A percentile compares a stretch with the other conserved stretches of the same genome.
These are phyloP conservation scores for Ceraceosorus guamensis DNA, from an alignment of 1,284 basidiomycete species.

Conservation along the genomic window DNA sequence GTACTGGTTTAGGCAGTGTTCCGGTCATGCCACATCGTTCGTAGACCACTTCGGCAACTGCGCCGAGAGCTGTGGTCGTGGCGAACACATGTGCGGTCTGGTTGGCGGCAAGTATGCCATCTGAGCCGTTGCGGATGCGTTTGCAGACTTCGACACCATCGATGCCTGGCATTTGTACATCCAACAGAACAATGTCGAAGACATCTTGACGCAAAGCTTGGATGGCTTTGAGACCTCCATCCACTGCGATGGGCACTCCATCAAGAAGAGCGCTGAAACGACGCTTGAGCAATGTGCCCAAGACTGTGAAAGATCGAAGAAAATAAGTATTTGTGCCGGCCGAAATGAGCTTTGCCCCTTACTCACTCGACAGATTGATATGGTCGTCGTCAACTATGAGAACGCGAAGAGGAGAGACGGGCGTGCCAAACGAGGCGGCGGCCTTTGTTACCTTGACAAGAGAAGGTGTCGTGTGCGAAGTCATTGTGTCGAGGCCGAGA, in stretches of 20 bases:
- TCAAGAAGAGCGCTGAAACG: conserved; percentile 27
- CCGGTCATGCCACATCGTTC: conserved; percentile 29
- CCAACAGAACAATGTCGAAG: conserved; percentile 37
- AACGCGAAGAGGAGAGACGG: conserved; percentile 20
- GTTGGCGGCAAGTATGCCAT: conserved; percentile 30
- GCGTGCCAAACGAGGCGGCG: neutral
- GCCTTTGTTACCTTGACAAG: neutral
- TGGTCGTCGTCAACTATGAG: conserved; percentile 40
- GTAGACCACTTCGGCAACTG: conserved; percentile 24
- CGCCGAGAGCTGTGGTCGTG: conserved; percentile 30
- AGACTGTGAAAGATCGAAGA: too few relatives aligned
- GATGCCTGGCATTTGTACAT: conserved; percentile 40
- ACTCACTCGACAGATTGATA: conserved; percentile 35
- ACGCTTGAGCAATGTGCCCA: conserved; percentile 29
- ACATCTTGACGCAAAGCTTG: conserved; percentile 28
- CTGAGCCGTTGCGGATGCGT: conserved; percentile 27
- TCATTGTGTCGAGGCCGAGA: neutral
- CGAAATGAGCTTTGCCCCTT: neutral
- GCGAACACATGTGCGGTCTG: conserved; percentile 24
- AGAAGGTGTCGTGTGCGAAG: neutral
- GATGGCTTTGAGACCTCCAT: conserved; percentile 36
- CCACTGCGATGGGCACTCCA: conserved; percentile 23
- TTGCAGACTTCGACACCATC: conserved; percentile 29
- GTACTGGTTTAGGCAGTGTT: conserved; percentile 35
- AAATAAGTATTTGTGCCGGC: too few relatives aligned